phyloP scores from a whole-genome alignment of 1,284 basidiomycete species.

The Cryptococcus sp. region DNA sequence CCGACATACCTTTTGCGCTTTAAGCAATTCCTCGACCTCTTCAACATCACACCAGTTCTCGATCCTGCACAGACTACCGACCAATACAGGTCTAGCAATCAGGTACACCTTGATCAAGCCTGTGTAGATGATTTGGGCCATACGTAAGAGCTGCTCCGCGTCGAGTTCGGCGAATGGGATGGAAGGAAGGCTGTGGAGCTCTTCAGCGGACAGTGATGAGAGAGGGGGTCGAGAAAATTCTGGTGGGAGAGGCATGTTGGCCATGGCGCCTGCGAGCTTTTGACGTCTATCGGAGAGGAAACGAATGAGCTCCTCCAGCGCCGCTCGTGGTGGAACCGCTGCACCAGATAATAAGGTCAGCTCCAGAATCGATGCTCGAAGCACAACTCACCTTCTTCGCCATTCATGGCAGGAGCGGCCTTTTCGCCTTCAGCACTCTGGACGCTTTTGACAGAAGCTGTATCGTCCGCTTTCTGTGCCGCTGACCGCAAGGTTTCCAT shows the following conservation, averaged over 20 bases:
- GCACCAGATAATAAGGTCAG: not conserved
- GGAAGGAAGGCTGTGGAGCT: constrained; percentile 69
- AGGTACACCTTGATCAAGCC: constrained; percentile 93
- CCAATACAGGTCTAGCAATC: constrained; percentile 74
- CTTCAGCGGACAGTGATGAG: constrained; percentile 60
- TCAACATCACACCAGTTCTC: constrained; percentile 97
- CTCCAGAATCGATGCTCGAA: constrained; percentile 1
- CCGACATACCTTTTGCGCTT: constrained; percentile 69
- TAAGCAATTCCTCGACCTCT: constrained; percentile 87
- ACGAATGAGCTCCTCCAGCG: constrained; percentile 57
- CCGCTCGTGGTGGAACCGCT: constrained; percentile 38
- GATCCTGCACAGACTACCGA: constrained; percentile 85
- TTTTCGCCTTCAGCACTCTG: constrained; percentile 23
- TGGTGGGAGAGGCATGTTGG: constrained; percentile 65
- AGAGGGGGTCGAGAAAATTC: constrained; percentile 43
- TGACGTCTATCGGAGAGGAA: constrained; percentile 80
- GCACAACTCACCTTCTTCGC: constrained; percentile 25
- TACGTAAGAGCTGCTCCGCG: constrained; percentile 76
- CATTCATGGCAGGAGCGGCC: constrained; percentile 19
- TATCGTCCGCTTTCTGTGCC: constrained; percentile 17
- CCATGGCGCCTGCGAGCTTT: constrained; percentile 74
- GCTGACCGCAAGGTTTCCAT: constrained; percentile 35
- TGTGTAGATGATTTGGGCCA: constrained; percentile 93
- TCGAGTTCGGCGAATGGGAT: constrained; percentile 68
- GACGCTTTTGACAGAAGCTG: constrained; percentile 14